phyloP scores from a whole-genome alignment of 306 rosid species.

The barrel medic (Medicago truncatula) region DNA sequence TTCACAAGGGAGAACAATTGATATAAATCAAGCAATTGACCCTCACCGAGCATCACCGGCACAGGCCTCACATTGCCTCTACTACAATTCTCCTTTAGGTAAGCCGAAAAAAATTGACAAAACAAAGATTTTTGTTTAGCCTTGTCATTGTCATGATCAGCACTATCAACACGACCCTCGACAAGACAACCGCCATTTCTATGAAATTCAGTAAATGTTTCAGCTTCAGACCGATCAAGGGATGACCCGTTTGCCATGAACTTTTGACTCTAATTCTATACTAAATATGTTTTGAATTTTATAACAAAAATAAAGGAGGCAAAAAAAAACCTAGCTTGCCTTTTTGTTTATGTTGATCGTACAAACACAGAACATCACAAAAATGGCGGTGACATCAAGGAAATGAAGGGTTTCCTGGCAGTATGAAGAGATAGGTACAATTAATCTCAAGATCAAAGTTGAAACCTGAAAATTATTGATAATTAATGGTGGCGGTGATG shows the following conservation, averaged over 20 bases:
- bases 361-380: conserved; percentile 34
- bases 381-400: conserved; percentile 18
- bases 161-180: conserved; percentile 36
- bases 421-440: conserved; percentile 1
- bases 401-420: conserved; percentile 26
- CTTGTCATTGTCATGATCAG: conserved; percentile 39
- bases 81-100: conserved; percentile 53
- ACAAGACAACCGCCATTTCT: conserved; percentile 39
- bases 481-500: conserved; percentile 26
- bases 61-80: conserved; percentile 62
- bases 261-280: conserved; percentile 40
- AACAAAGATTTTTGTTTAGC: conserved; percentile 56
- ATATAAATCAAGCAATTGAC: conserved; percentile 67
- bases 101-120: conserved; percentile 53
- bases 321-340: conserved; percentile 22
- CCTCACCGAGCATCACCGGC: conserved; percentile 67
- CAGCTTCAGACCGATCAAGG: conserved; percentile 49
- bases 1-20: conserved; percentile 62
- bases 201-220: conserved; percentile 14
- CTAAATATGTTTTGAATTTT: neutral
- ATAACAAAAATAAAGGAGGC: neutral
- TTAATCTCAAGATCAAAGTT: conserved; percentile 15
- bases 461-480: neutral
- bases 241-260: conserved; percentile 74
- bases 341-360: conserved; percentile 25